Evolutionary conservation across 129 eudicot genomes (phyloP).

Genomic region (Flaveria robusta): DNA sequence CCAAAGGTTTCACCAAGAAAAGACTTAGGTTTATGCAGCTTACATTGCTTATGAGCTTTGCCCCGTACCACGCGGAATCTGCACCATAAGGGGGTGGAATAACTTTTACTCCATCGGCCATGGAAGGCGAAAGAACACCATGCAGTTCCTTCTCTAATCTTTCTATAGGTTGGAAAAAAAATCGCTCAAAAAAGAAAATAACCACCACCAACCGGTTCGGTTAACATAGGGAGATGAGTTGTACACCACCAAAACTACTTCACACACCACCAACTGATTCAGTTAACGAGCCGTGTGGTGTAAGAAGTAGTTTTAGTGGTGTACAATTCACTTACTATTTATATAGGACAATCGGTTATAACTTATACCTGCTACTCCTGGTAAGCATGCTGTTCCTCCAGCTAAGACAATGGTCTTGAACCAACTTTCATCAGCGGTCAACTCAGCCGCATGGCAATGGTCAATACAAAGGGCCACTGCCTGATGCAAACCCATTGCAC

Average conservation of each 20-base stretch:
- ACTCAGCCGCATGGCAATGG: constrained; percentile 84
- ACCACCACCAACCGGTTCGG: background rate
- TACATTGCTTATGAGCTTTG: constrained; percentile 18
- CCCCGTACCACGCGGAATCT: constrained; percentile 12
- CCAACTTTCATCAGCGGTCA: constrained; percentile 73
- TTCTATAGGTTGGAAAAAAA: background rate
- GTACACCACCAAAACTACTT: background rate
- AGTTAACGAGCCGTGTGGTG: background rate
- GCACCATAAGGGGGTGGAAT: constrained; percentile 14
- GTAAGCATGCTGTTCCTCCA: constrained; percentile 93
- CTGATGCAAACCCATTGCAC: constrained; percentile 89
- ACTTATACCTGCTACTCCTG: constrained; percentile 78
- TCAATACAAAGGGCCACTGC: constrained; percentile 94
- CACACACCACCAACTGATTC: background rate
- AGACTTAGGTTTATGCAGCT: background rate
- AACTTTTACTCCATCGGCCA: constrained; percentile 2
- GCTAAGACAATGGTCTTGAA: constrained; percentile 80
- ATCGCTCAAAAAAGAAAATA: background rate
- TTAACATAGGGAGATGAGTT: background rate
- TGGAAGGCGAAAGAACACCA: background rate
- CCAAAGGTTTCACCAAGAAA: background rate
- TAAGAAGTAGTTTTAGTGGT: background rate
- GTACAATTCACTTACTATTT: background rate
- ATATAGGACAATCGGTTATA: background rate
- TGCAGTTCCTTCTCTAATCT: constrained; percentile 15